Conservation (phyloP, 2,329 filamentous ascomycete genomes). For the Samsoniella hepiali region DNA sequence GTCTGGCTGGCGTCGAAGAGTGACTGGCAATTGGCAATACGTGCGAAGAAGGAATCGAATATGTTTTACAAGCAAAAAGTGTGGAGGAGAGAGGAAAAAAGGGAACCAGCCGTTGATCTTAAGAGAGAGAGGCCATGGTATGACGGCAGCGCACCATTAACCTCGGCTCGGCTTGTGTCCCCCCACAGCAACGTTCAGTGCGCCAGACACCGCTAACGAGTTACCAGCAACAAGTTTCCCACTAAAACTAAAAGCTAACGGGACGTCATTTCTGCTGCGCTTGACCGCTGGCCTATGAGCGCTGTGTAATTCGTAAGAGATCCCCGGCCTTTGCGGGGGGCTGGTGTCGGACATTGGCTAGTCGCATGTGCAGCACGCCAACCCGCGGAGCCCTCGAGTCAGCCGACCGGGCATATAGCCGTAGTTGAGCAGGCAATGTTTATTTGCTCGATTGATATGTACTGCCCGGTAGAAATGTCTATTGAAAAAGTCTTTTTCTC, state of each 20-base stretch:
- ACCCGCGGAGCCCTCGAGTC: not conserved
- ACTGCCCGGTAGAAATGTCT: not conserved
- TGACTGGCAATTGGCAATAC: not conserved
- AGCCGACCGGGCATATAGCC: constrained; percentile 4
- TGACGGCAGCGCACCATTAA: constrained; percentile 11
- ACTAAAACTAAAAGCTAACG: constrained; percentile 6
- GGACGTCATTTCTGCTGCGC: constrained; percentile 2
- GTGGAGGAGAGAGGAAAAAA: constrained; percentile 4
- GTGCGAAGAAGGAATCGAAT: not conserved
- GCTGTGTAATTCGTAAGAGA: constrained; percentile 11
- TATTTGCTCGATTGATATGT: not conserved
- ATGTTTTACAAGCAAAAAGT: not conserved
- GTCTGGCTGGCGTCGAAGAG: not conserved
- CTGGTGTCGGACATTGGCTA: not conserved
- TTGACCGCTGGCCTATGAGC: constrained; percentile 6
- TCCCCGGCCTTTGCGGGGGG: not conserved
- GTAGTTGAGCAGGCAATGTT: not conserved
- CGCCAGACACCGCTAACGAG: not conserved
- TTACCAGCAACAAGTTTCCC: not conserved
- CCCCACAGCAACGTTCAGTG: constrained; percentile 7
- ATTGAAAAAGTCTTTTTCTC: not conserved
- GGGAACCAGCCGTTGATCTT: not conserved
- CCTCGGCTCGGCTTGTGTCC: constrained; percentile 13
- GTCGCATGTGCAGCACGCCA: constrained; percentile 1
- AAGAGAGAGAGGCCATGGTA: not conserved